Evolutionary conservation across 345 rosid species (phyloP), one percentile per base, ranked within the genome.

Genomic region (Lepidium didymum): DNA sequence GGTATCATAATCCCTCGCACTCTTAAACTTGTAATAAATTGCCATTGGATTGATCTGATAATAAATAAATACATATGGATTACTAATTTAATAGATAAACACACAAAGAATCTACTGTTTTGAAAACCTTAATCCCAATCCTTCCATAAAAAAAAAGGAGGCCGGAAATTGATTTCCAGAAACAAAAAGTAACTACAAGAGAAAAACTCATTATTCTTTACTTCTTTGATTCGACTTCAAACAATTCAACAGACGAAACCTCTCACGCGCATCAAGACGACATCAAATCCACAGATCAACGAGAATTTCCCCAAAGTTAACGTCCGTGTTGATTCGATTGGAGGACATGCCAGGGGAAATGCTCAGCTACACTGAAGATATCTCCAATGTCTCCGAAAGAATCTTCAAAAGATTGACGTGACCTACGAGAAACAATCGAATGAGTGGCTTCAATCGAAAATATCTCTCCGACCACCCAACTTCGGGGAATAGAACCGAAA

Each of bases 1-100:
- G 56, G 93, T 85, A 85, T 94, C 97, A 77, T 83, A 94, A 78
- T 84, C 97, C 90, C 80, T 86, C 57, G 99, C 99, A 85, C 99
- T 94, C 91, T 94, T 91, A 83, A 91, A 94, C 81, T 94, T 94
- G 86, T 91, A 94, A 86, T 91, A 89, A 40, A 94, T 96, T 75
- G 99, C 93, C 99, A 94, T 94, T 74, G 3, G 62, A 67, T 52
- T 68, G 44, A 68, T 74, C 78, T 74, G 78, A 74, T 74, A 56
- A 61, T 36, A 57, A 62, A 41, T 45, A 47, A 16, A 69, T 61
- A 62, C 40, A 67, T 12, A 27, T 37, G 54, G 41, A 69, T 50
- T 67, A 63, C 56, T 63, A 56, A 49, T 46, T 47, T 57, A 33
- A 14, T 43, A 7, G 50, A 53, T 15, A 42, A 13, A 40, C 44